Evolutionary conservation across 1,139 yeast genomes (phyloP), one percentile per base, ranked within the genome.

Genomic region (Saccharomyces hybrid): DNA sequence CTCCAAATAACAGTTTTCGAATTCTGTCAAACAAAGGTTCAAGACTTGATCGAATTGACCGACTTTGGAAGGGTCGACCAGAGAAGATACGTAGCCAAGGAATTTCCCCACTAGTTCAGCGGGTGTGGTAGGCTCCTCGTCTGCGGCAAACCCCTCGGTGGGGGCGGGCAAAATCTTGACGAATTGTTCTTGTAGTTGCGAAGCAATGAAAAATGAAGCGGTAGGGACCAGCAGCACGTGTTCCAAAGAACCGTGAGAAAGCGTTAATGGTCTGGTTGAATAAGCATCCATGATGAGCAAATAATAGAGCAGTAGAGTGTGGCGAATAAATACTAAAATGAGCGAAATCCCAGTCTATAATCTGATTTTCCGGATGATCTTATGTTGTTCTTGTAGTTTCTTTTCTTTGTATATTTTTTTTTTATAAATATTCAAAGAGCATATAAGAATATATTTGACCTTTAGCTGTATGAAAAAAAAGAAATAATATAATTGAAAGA

Each of bases 151-250:
- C 24, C 86, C 95, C 66, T 88, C 96, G 47, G 96, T 86, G 49
- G 86, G 83, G 52, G 78, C 80, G 24, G 96, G 96, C 63, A 90
- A 79, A 69, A 50, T 34, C 44, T 88, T 86, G 66, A 75, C 75
- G 70, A 93, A 93, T 70, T 85, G 95, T 63, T 90, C 95, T 66
- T 88, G 86, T 64, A 95, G 79, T 74, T 91, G 96, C 58, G 93
- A 85, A 68, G 88, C 88, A 65, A 84, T 81, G 68, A 88, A 82
- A 69, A 88, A 87, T 57, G 85, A 78, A 56, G 83, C 81, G 50
- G 95, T 84, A 52, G 98, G 96, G 56, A 93, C 93, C 66, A 91
- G 78, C 55, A 91, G 76, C 44, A 93, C 85, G 72, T 90, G 90
- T 75, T 93, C 98, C 58, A 91, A 81, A 47, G 88, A 75, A 56